These are phyloP conservation scores for Erodium moschatum DNA, from an alignment of 441 rosid genomes.

Conservation along the genomic window DNA sequence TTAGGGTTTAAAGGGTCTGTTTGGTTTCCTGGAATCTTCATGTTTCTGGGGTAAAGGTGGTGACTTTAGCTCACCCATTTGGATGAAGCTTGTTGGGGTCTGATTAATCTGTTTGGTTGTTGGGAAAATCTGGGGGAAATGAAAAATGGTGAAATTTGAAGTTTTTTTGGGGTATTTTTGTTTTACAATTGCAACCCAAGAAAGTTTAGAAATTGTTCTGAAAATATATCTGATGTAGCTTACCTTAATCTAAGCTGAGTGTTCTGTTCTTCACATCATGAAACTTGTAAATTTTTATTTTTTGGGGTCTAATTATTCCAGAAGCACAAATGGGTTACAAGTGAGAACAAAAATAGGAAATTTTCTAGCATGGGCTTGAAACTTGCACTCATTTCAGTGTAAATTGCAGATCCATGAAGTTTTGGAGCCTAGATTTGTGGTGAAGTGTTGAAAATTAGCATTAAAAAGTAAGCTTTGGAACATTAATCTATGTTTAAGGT, in stretches of 20 bases:
- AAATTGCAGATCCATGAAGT: conserved; percentile 5
- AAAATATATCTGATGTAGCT: background rate
- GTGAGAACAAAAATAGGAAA: background rate
- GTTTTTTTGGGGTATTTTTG: conserved; percentile 1
- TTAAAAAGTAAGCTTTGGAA: background rate
- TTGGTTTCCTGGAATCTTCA: conserved; percentile 21
- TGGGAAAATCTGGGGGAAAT: conserved; percentile 22
- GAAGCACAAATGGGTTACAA: too few species aligned
- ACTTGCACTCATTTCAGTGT: background rate
- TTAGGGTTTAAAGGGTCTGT: conserved; percentile 24
- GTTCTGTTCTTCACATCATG: background rate
- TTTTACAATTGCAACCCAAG: conserved; percentile 7
- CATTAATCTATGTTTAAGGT: background rate
- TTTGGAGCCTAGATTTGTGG: conserved; percentile 6
- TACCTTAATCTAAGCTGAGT: conserved; percentile 2
- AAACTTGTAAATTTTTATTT: background rate
- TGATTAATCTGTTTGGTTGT: conserved; percentile 19
- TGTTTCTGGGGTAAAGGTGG: conserved; percentile 21
- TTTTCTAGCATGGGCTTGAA: background rate
- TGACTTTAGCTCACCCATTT: background rate
- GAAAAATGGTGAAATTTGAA: conserved; percentile 1
- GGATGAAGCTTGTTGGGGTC: background rate
- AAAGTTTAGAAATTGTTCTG: conserved; percentile 3
- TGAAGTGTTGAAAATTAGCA: background rate
- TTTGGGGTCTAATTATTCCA: background rate